Evolutionary conservation across 176 grass and related monocot species (phyloP), one percentile per base, ranked within the genome.

Genomic region (Pontederia crassipes): DNA sequence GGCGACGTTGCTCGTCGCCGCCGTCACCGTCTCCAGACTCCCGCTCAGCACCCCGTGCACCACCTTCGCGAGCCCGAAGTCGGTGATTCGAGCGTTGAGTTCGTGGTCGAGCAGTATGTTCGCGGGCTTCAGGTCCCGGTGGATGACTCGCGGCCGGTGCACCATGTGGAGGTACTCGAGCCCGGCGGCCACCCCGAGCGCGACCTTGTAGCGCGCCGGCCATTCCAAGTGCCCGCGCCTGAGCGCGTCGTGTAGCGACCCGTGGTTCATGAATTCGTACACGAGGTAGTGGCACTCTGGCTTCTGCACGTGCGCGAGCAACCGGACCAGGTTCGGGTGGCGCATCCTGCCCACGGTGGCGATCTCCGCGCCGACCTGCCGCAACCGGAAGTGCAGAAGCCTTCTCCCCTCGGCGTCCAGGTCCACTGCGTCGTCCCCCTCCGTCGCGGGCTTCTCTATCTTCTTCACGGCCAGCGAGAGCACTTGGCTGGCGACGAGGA

Each of bases 351-450:
- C 93, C 0, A 91, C 87, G 0, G 93, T 97, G 17, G 74, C 77
- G 66, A 97, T 97, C 81, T 97, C 93, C 47, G 93, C 88, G 72
- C 77, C 76, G 46, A 97, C 83, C 76, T 97, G 93, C 32, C 81
- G 63, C 28, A 66, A 81, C 73, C 78, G 77, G 66, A 74, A 83
- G 87, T 88, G 81, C 8, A 97, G 76, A 61, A 59, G 72, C 68
- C 59, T 67, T 75, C 75, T 74, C 75, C 85, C 87, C 79, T 85
- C 78, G 24, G 73, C 78, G 77, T 40, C 32, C 9, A 78, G 73
- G 65, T 82, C 20, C 20, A 24, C 77, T 27, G 73, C 70, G 48
- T 69, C 48, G 63, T 64, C 69, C 1, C 54, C 72, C 8, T 55
- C 48, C 49, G 24, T 12, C 0, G n/a, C 0, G 1, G 49, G 55